These are phyloP conservation scores for Xylaria scruposa DNA, from an alignment of 495 filamentous ascomycete species.

Conservation along the genomic window DNA sequence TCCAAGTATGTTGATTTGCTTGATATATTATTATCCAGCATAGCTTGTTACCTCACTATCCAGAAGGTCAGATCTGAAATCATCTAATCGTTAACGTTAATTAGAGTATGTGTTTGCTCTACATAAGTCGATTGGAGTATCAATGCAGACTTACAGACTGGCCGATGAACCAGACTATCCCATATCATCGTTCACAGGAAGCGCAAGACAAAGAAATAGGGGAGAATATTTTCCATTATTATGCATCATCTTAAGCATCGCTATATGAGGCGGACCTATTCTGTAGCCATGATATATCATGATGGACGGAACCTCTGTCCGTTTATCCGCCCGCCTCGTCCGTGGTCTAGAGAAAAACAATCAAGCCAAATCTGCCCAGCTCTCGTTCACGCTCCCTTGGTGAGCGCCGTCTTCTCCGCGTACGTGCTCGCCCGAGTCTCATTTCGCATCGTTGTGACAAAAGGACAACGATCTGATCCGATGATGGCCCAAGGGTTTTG, in stretches of 20 bases:
- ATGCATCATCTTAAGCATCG: constrained; percentile 18
- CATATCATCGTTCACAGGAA: neutral
- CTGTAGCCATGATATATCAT: constrained; percentile 22
- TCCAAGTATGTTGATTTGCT: neutral
- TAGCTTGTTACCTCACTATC: neutral
- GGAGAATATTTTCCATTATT: constrained; percentile 25
- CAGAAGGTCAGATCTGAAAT: neutral
- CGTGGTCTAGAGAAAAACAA: constrained; percentile 24
- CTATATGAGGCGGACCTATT: constrained; percentile 10
- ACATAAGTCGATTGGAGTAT: neutral
- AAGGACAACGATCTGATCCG: neutral
- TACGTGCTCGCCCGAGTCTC: constrained; percentile 4
- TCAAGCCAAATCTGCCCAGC: constrained; percentile 12
- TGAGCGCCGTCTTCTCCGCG: neutral
- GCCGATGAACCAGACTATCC: neutral
- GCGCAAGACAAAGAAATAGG: neutral
- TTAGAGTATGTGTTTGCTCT: neutral
- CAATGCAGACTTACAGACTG: neutral
- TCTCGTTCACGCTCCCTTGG: constrained; percentile 6
- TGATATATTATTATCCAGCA: neutral
- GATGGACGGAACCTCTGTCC: constrained; percentile 1
- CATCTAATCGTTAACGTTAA: neutral
- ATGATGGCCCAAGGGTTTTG: neutral
- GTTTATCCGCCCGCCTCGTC: neutral
- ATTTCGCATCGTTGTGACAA: neutral